A percentile compares a stretch with the other conserved stretches of the same genome.
Evolutionary conservation across 768 basidiomycete species (phyloP).

Genomic region (Mycena filopes): DNA sequence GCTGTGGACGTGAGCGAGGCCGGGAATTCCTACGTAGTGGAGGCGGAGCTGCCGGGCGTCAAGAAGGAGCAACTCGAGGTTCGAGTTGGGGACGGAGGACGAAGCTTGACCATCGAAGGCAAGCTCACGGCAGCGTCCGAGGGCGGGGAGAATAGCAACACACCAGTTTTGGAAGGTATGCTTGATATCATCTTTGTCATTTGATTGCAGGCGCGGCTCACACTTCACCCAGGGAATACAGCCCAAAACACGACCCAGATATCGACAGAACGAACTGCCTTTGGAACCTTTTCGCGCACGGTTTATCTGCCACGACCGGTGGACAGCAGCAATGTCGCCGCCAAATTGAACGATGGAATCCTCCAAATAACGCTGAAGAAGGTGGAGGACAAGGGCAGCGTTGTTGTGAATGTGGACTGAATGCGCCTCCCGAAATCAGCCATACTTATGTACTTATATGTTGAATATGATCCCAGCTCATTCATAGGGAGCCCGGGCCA

Average conservation of each 20-base stretch:
- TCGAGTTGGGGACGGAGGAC: constrained; percentile 74
- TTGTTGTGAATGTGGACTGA: constrained; percentile 57
- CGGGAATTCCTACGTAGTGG: constrained; percentile 70
- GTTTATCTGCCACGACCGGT: constrained; percentile 77
- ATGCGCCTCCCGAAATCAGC: no score
- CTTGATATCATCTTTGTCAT: neutral
- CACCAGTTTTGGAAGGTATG: constrained; percentile 45
- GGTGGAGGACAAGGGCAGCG: constrained; percentile 65
- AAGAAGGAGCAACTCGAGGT: constrained; percentile 63
- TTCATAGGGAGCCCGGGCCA: no score
- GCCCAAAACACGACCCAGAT: constrained; percentile 52
- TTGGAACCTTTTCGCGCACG: constrained; percentile 72
- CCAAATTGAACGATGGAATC: constrained; percentile 76
- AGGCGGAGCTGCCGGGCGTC: constrained; percentile 80
- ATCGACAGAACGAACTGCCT: constrained; percentile 69
- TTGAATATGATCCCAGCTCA: no score
- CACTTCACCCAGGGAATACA: constrained; percentile 27
- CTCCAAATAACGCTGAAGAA: constrained; percentile 72
- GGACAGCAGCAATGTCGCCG: constrained; percentile 65
- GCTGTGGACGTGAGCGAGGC: constrained; percentile 77
- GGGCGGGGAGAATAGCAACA: constrained; percentile 32
- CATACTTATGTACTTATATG: no score
- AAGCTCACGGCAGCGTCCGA: constrained; percentile 51
- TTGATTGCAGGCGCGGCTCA: neutral
- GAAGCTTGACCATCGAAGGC: constrained; percentile 79